Evolutionary conservation across 352 stramenopile genomes (phyloP).

Genomic region (Stephanocyclus meneghinianus): DNA sequence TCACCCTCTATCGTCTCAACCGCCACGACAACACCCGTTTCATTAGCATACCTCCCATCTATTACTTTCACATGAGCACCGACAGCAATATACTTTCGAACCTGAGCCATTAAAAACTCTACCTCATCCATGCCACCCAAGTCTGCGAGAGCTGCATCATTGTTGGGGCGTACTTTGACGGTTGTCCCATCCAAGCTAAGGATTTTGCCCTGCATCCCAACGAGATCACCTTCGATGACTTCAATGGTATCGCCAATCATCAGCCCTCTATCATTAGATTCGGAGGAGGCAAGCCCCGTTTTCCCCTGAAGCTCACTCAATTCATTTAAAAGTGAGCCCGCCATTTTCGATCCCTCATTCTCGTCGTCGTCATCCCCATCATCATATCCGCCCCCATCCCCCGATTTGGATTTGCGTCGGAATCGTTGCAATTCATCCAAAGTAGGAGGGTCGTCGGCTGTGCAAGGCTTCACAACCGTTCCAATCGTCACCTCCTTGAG

Average conservation of each 20-base stretch:
- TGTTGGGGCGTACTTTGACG: conserved; percentile 81
- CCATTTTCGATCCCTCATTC: conserved; percentile 81
- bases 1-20: conserved; percentile 79
- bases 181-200: conserved; percentile 81
- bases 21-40: conserved; percentile 83
- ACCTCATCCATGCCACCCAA: conserved; percentile 79
- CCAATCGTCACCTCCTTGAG: conserved; percentile 83
- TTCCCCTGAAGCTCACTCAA: conserved; percentile 80
- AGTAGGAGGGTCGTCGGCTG: conserved; percentile 78
- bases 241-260: conserved; percentile 84
- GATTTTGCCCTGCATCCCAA: conserved; percentile 82
- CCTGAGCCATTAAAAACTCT: conserved; percentile 81
- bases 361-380: conserved; percentile 66
- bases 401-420: conserved; percentile 59
- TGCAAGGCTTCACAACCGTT: conserved; percentile 80
- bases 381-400: conserved; percentile 48
- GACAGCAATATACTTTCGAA: conserved; percentile 82
- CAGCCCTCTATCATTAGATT: conserved; percentile 58
- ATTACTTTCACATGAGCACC: conserved; percentile 84
- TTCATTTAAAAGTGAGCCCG: conserved; percentile 78
- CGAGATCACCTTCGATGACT: conserved; percentile 84
- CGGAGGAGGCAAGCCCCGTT: conserved; percentile 53
- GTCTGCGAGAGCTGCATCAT: conserved; percentile 59
- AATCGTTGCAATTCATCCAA: conserved; percentile 84
- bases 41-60: conserved; percentile 82